These are phyloP conservation scores for Primulina huaijiensis DNA, from an alignment of 257 asterid genomes.

Conservation along the genomic window DNA sequence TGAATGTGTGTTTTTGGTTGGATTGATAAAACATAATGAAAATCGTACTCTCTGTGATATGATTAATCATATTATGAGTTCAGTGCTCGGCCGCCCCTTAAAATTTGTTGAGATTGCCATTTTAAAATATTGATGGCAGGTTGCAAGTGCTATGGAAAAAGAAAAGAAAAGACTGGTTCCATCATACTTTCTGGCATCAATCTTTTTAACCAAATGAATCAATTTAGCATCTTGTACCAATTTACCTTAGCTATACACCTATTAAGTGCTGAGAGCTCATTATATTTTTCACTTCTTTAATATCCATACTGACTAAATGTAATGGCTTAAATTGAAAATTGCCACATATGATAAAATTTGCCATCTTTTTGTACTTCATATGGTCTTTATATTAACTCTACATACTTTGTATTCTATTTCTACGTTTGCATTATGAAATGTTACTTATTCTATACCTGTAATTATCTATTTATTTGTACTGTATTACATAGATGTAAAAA, in stretches of 20 bases:
- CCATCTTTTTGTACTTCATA: slow-evolving; percentile 6
- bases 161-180: not conserved
- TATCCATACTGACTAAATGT: not conserved
- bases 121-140: not conserved
- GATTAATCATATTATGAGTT: not conserved
- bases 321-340: not conserved
- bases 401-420: not conserved
- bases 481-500: not conserved
- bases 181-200: not conserved
- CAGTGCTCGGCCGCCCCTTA: not conserved
- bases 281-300: not conserved
- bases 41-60: not conserved
- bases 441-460: not conserved
- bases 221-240: not conserved
- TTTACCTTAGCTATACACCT: not conserved
- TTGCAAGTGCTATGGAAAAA: not conserved
- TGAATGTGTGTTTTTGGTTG: not conserved
- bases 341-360: not conserved
- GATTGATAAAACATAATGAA: not conserved
- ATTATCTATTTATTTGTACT: not conserved
- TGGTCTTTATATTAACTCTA: not conserved
- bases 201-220: not conserved
- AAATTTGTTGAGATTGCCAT: slow-evolving; percentile 3
- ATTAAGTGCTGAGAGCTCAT: too few relatives aligned
- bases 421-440: not conserved